These are phyloP conservation scores for Drosera capensis DNA, from an alignment of 148 eudicot genomes.

Conservation along the genomic window DNA sequence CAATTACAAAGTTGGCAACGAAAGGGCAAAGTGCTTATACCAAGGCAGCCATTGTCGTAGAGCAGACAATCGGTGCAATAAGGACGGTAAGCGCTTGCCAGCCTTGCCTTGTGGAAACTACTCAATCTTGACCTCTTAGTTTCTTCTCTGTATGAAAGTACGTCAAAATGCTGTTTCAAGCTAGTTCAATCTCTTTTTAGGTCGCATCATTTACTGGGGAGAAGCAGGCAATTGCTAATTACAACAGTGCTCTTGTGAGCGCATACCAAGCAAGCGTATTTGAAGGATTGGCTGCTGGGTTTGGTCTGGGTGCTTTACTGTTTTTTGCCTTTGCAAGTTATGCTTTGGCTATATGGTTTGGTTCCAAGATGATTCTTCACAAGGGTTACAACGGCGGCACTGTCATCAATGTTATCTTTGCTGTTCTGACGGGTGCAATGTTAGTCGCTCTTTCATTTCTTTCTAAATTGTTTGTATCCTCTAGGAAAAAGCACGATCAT, in stretches of 20 bases:
- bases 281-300: conserved; percentile 38
- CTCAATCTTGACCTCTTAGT: no score
- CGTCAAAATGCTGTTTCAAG: background rate
- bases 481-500: no score
- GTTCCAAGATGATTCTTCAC: conserved; percentile 37
- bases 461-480: background rate
- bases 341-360: conserved; percentile 55
- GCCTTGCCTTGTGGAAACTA: background rate
- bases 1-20: conserved; percentile 31
- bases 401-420: conserved; percentile 36
- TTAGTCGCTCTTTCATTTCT: conserved; percentile 14
- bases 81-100: conserved; percentile 29
- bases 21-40: conserved; percentile 42
- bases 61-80: conserved; percentile 49
- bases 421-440: conserved; percentile 48
- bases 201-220: conserved; percentile 74
- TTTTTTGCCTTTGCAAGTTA: conserved; percentile 25
- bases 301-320: conserved; percentile 32
- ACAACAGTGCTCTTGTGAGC: conserved; percentile 20
- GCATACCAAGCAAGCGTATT: conserved; percentile 33
- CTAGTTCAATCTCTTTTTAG: conserved; percentile 9
- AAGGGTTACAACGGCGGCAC: conserved; percentile 41
- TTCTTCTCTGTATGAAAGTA: no score
- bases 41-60: conserved; percentile 45
- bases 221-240: conserved; percentile 33